Percentiles rank a stretch among this genome's conserved stretches.
Evolutionary conservation across 176 grass and related monocot genomes (phyloP).

Genomic region (Leersia perrieri): DNA sequence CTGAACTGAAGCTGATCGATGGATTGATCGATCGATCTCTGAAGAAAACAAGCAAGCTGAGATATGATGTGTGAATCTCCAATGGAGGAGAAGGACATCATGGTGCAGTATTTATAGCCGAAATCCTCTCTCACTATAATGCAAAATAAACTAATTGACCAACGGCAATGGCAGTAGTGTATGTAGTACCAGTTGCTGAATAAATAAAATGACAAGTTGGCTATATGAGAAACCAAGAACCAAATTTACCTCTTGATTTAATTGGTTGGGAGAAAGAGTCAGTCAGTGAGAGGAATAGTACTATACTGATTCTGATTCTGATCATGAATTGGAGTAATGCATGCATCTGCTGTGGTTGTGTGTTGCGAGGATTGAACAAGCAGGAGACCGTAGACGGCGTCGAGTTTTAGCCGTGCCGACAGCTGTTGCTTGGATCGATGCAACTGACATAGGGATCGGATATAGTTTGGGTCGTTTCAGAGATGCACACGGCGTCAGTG

Average conservation of each 20-base stretch:
- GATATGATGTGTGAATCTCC: background rate
- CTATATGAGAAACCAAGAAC: slow-evolving; percentile 22
- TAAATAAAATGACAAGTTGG: slow-evolving; percentile 27
- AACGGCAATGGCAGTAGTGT: background rate
- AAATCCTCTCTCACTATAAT: background rate
- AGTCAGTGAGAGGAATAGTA: background rate
- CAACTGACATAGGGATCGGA: background rate
- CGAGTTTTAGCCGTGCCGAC: slow-evolving; percentile 5
- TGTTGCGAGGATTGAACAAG: slow-evolving; percentile 18
- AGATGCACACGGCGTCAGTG: background rate
- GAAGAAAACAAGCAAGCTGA: slow-evolving; percentile 11
- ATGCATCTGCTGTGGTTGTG: background rate
- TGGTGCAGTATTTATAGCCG: slow-evolving; percentile 44
- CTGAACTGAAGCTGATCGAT: background rate
- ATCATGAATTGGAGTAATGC: background rate
- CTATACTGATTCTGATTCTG: background rate
- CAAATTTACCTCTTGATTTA: slow-evolving; percentile 14
- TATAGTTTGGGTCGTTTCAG: background rate
- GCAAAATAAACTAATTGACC: slow-evolving; percentile 18
- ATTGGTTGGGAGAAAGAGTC: background rate
- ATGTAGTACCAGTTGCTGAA: background rate
- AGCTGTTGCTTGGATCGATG: background rate
- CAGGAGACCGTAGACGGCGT: slow-evolving; percentile 13
- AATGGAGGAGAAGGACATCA: slow-evolving; percentile 5
- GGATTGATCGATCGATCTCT: background rate